A percentile compares a stretch with the other conserved stretches of the same genome.
These are phyloP conservation scores for Mycena galopus DNA, from an alignment of 768 basidiomycete genomes.

Conservation along the genomic window DNA sequence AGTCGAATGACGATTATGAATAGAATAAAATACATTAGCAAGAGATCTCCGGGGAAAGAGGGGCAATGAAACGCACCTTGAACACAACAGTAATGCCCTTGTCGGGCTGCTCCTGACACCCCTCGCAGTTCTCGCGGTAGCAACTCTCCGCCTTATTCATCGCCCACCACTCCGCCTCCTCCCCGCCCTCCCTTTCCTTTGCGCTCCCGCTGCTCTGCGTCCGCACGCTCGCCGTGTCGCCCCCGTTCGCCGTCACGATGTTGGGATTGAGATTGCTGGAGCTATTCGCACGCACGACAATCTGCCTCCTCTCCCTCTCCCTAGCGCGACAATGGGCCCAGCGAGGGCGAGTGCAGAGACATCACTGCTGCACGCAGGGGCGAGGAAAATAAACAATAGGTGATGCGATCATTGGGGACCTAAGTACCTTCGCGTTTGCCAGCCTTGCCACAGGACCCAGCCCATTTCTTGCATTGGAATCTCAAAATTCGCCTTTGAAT, in stretches of 20 bases:
- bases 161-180: constrained; percentile 83
- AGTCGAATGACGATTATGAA: too few species aligned
- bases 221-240: constrained; percentile 11
- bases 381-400: too few species aligned
- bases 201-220: constrained; percentile 8
- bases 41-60: too few species aligned
- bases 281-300: constrained; percentile 72
- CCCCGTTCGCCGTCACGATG: not conserved
- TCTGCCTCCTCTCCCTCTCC: constrained; percentile 75
- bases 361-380: too few species aligned
- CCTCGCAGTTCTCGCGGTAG: constrained; percentile 87
- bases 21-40: not conserved
- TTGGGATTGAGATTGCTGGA: too few species aligned
- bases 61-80: constrained; percentile 72
- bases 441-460: too few species aligned
- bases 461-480: too few species aligned
- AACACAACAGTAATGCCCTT: constrained; percentile 75
- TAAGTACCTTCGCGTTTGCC: too few species aligned
- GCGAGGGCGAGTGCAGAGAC: constrained; percentile 37
- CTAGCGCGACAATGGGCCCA: constrained; percentile 60
- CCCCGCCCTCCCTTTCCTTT: constrained; percentile 33
- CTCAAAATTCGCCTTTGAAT: too few species aligned
- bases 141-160: constrained; percentile 87
- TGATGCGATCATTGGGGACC: too few species aligned
- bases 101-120: constrained; percentile 80